These are phyloP conservation scores for Eruca vesicaria DNA, from an alignment of 441 rosid genomes.

Conservation along the genomic window DNA sequence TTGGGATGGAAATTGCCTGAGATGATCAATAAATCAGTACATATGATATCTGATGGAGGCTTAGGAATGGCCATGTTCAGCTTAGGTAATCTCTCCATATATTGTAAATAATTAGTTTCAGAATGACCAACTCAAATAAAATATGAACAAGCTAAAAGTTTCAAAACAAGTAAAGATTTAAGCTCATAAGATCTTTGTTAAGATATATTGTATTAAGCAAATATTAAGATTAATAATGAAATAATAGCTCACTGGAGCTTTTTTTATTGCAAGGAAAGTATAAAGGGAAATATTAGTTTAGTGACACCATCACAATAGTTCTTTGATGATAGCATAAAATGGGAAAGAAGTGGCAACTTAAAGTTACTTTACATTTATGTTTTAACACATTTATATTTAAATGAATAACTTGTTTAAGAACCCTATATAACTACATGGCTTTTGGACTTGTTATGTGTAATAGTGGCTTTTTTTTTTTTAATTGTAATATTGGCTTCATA, in stretches of 20 bases:
- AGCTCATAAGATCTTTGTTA: not conserved
- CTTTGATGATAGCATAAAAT: not conserved
- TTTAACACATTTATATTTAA: not conserved
- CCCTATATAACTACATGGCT: not conserved
- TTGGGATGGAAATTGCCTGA: slow-evolving; percentile 68
- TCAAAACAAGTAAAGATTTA: not conserved
- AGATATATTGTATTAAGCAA: not conserved
- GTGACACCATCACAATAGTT: not conserved
- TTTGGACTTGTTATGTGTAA: not conserved
- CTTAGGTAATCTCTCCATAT: slow-evolving; percentile 50
- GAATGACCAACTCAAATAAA: not conserved
- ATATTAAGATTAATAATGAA: not conserved
- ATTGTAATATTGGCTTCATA: too few relatives aligned
- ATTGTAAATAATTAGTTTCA: not conserved
- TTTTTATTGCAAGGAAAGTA: not conserved
- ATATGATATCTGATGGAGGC: slow-evolving; percentile 75
- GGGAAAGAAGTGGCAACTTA: not conserved
- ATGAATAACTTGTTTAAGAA: not conserved
- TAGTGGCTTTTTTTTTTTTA: too few relatives aligned
- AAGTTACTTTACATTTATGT: not conserved
- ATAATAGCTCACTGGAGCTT: not conserved
- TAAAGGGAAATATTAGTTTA: not conserved
- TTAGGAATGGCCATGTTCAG: slow-evolving; percentile 99
- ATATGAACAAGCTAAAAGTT: not conserved
- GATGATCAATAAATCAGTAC: slow-evolving; percentile 65